Conservation (phyloP, 192 early-diverging fungal species). For the Martensiomyces pterosporus region DNA sequence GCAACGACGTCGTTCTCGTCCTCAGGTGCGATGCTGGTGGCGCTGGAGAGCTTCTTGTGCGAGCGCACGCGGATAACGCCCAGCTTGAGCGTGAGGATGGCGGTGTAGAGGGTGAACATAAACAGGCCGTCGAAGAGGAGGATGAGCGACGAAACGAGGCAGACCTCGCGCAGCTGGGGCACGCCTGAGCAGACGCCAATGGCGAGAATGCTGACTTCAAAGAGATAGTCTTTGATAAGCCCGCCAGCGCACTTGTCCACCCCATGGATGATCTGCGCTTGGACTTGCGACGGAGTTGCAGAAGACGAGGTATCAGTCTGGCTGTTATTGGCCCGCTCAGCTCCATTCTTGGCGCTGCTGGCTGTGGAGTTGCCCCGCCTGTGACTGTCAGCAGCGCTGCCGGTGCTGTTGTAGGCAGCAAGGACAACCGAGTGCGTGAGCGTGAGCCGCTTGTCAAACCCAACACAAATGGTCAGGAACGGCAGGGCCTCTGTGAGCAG, state of each 20-base stretch:
- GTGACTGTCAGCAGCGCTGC: too few species aligned
- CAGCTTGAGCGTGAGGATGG: conserved; percentile 82
- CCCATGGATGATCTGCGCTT: conserved; percentile 59
- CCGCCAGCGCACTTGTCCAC: conserved; percentile 60
- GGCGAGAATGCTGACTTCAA: conserved; percentile 76
- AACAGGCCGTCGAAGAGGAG: conserved; percentile 76
- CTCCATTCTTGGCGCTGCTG: neutral
- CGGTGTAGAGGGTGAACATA: conserved; percentile 82
- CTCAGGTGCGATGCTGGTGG: conserved; percentile 1
- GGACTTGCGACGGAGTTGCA: conserved; percentile 52
- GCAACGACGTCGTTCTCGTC: conserved; percentile 7
- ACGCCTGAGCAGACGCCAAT: conserved; percentile 75
- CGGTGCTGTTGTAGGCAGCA: conserved; percentile 40
- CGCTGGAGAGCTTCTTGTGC: conserved; percentile 28
- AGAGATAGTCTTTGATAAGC: conserved; percentile 71
- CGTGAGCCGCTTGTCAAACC: conserved; percentile 81
- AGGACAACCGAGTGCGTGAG: conserved; percentile 79
- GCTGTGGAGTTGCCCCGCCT: neutral
- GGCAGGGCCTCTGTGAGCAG: conserved; percentile 83
- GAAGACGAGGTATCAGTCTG: conserved; percentile 2
- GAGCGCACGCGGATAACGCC: conserved; percentile 60
- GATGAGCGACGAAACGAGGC: conserved; percentile 73
- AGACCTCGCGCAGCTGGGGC: conserved; percentile 74
- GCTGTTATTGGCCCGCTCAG: too few species aligned
- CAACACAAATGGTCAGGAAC: conserved; percentile 85